phyloP scores from a whole-genome alignment of 1,284 basidiomycete genomes.

The Puccinia coronata region DNA sequence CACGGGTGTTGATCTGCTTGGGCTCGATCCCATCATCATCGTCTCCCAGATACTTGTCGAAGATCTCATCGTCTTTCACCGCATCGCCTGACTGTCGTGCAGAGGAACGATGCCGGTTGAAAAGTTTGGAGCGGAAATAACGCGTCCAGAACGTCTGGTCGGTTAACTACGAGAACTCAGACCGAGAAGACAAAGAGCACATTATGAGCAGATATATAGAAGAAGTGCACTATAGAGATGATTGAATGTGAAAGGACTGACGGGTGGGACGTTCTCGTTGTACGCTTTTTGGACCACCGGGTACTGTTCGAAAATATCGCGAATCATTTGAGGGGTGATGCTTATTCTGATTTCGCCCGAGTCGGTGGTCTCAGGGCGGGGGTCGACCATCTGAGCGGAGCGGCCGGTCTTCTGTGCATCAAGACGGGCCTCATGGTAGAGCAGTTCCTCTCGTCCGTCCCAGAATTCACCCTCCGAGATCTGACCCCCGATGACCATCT shows the following conservation, averaged over 20 bases:
- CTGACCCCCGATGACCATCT: conserved; percentile 78
- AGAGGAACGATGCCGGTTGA: conserved; percentile 89
- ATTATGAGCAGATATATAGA: background rate
- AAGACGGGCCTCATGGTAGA: conserved; percentile 70
- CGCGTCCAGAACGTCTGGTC: conserved; percentile 94
- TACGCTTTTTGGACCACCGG: conserved; percentile 91
- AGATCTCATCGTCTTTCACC: conserved; percentile 86
- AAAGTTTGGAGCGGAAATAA: conserved; percentile 92
- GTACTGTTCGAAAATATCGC: conserved; percentile 97
- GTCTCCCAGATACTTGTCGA: conserved; percentile 90
- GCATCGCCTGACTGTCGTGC: conserved; percentile 82
- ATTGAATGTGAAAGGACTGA: conserved; percentile 12
- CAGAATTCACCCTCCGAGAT: conserved; percentile 91
- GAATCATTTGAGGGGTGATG: conserved; percentile 86
- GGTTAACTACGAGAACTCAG: conserved; percentile 65
- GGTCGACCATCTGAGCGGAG: conserved; percentile 82
- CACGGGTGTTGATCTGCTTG: conserved; percentile 5
- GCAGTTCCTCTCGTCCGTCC: conserved; percentile 83
- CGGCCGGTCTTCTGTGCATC: conserved; percentile 76
- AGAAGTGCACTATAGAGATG: background rate
- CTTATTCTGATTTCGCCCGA: conserved; percentile 78
- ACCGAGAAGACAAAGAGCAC: background rate
- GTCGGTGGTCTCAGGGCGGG: conserved; percentile 75
- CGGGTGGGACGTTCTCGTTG: conserved; percentile 79
- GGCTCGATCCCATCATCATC: conserved; percentile 79